Evolutionary conservation across 2,329 filamentous ascomycete genomes (phyloP).

Genomic region (Stagonosporopsis vannaccii): DNA sequence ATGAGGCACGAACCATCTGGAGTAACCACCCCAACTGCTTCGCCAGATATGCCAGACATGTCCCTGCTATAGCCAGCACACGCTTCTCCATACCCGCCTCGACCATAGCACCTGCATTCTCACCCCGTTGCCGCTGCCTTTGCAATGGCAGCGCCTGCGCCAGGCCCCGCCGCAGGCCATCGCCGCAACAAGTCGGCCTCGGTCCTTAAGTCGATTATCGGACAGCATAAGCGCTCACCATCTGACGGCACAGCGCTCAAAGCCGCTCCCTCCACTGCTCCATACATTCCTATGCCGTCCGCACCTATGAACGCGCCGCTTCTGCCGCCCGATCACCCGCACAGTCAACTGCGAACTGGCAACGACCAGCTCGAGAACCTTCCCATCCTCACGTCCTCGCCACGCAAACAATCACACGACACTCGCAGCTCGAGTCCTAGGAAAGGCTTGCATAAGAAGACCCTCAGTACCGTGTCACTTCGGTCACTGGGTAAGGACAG

Average conservation of each 20-base stretch:
- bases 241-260: conserved; percentile 49
- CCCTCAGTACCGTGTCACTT: conserved; percentile 62
- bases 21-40: conserved; percentile 14
- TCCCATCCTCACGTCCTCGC: conserved; percentile 36
- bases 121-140: conserved; percentile 15
- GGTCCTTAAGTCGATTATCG: conserved; percentile 61
- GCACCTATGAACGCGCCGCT: conserved; percentile 47
- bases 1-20: conserved; percentile 20
- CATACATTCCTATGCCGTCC: conserved; percentile 33
- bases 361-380: conserved; percentile 42
- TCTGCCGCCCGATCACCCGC: conserved; percentile 60
- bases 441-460: conserved; percentile 59
- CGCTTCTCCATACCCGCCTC: conserved; percentile 6
- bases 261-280: conserved; percentile 26
- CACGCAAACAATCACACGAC: conserved; percentile 50
- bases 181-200: conserved; percentile 52
- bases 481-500: conserved; percentile 58
- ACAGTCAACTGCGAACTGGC: conserved; percentile 44
- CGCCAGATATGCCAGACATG: conserved; percentile 15
- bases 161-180: conserved; percentile 40
- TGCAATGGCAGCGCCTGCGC: conserved; percentile 35
- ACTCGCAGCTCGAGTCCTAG: conserved; percentile 42
- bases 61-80: conserved; percentile 15
- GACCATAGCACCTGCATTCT: conserved; percentile 6
- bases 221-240: conserved; percentile 58